A percentile compares a stretch with the other conserved stretches of the same genome.
These are phyloP conservation scores for Apiospora saccharicola DNA, from an alignment of 2,329 filamentous ascomycete species.

Conservation along the genomic window DNA sequence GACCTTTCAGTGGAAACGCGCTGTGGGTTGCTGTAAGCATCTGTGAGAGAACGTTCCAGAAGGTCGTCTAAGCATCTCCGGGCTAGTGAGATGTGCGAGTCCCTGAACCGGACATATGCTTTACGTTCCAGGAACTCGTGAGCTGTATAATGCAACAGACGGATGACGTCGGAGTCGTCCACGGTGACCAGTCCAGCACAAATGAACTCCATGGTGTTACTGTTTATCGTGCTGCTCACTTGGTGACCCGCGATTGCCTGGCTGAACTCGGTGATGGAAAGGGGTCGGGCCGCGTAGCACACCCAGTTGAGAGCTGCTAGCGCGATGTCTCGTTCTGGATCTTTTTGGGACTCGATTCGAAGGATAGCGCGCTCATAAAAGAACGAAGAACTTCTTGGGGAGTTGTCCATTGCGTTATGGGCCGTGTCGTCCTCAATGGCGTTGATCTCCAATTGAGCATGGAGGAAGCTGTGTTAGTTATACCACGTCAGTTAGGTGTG, in stretches of 20 bases:
- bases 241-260: neutral
- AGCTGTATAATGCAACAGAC: neutral
- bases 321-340: neutral
- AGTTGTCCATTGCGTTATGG: neutral
- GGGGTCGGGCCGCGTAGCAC: neutral
- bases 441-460: neutral
- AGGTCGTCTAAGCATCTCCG: neutral
- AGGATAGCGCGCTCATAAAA: neutral
- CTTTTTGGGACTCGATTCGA: neutral
- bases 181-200: neutral
- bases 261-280: neutral
- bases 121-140: neutral
- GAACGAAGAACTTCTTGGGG: neutral
- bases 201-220: neutral
- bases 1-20: too few species aligned
- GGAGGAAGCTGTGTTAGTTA: neutral
- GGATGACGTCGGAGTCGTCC: neutral
- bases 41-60: neutral
- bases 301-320: neutral
- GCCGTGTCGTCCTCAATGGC: neutral
- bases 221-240: neutral
- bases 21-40: fast-evolving
- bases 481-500: neutral
- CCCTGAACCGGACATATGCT: neutral
- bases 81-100: neutral